Percentiles rank a stretch among this genome's conserved stretches.
Evolutionary conservation across 495 filamentous ascomycete species (phyloP).

Genomic region (Hypoxylon lenormandii): DNA sequence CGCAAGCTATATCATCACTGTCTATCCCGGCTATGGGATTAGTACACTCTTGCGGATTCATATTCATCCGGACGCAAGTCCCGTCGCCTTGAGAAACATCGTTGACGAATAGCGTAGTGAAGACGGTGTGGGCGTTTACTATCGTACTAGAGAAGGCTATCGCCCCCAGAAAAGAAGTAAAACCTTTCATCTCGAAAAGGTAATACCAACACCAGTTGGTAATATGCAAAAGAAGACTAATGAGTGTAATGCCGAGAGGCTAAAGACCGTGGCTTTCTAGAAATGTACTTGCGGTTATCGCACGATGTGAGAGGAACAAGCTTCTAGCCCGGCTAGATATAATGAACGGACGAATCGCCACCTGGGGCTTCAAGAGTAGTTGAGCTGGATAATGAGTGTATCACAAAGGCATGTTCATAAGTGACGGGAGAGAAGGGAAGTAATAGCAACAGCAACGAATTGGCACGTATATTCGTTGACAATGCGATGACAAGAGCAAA

Average conservation of each 20-base stretch:
- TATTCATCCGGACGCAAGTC: constrained; percentile 75
- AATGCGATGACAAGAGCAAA: not conserved
- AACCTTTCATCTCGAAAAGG: constrained; percentile 45
- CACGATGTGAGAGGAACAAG: constrained; percentile 1
- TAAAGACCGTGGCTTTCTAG: not conserved
- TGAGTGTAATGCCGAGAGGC: constrained; percentile 8
- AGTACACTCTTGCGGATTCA: constrained; percentile 60
- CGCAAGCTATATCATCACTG: constrained; percentile 76
- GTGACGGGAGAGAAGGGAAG: constrained; percentile 14
- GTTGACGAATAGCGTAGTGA: constrained; percentile 75
- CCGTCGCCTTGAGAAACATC: constrained; percentile 74
- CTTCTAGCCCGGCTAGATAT: constrained; percentile 17
- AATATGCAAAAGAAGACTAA: constrained; percentile 20
- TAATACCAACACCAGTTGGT: not conserved
- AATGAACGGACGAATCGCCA: constrained; percentile 15
- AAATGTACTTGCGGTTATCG: constrained; percentile 1
- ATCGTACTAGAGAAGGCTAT: constrained; percentile 49
- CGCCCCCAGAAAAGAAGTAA: constrained; percentile 38
- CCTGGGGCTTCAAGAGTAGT: not conserved
- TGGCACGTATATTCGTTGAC: not conserved
- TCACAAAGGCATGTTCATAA: constrained; percentile 12
- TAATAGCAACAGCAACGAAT: not conserved
- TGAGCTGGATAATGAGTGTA: constrained; percentile 6
- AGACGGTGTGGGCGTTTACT: constrained; percentile 70
- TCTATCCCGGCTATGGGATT: constrained; percentile 65